phyloP scores from a whole-genome alignment of 2,329 filamentous ascomycete species.

The Annulohypoxylon truncatum region DNA sequence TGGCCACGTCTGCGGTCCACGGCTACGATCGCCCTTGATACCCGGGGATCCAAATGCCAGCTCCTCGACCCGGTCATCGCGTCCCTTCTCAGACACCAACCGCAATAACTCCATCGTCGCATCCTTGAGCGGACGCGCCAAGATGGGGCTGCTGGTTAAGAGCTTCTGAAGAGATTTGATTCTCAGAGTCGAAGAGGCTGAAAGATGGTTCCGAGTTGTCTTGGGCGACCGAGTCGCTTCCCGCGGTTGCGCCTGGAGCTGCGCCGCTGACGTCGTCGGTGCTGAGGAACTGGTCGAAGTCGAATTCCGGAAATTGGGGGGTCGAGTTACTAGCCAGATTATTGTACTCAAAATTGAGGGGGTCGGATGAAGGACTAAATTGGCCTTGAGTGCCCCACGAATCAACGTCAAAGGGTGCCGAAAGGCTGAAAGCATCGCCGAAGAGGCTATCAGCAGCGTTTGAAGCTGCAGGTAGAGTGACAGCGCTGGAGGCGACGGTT shows the following conservation, averaged over 20 bases:
- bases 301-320: slow-evolving; percentile 58
- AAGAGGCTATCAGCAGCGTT: slow-evolving; percentile 73
- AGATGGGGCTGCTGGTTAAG: slow-evolving; percentile 77
- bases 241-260: slow-evolving; percentile 61
- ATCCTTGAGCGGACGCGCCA: slow-evolving; percentile 80
- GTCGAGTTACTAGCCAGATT: slow-evolving; percentile 71
- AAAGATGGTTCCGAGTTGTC: slow-evolving; percentile 62
- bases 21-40: slow-evolving; percentile 53
- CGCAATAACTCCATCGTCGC: slow-evolving; percentile 79
- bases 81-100: slow-evolving; percentile 71
- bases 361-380: slow-evolving; percentile 79
- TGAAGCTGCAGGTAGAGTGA: slow-evolving; percentile 65
- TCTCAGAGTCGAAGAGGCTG: slow-evolving; percentile 68
- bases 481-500: slow-evolving; percentile 55
- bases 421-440: slow-evolving; percentile 75
- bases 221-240: slow-evolving; percentile 62
- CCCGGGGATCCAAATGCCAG: slow-evolving; percentile 51
- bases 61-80: slow-evolving; percentile 59
- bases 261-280: slow-evolving; percentile 60
- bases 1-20: slow-evolving; percentile 51
- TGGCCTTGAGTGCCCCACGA: slow-evolving; percentile 79
- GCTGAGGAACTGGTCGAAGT: slow-evolving; percentile 65
- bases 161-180: slow-evolving; percentile 72
- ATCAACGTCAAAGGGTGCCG: slow-evolving; percentile 78
- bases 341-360: slow-evolving; percentile 74